Evolutionary conservation across 2,329 filamentous ascomycete species (phyloP), one percentile per base, ranked within the genome.

Genomic region (Nemania serpens): DNA sequence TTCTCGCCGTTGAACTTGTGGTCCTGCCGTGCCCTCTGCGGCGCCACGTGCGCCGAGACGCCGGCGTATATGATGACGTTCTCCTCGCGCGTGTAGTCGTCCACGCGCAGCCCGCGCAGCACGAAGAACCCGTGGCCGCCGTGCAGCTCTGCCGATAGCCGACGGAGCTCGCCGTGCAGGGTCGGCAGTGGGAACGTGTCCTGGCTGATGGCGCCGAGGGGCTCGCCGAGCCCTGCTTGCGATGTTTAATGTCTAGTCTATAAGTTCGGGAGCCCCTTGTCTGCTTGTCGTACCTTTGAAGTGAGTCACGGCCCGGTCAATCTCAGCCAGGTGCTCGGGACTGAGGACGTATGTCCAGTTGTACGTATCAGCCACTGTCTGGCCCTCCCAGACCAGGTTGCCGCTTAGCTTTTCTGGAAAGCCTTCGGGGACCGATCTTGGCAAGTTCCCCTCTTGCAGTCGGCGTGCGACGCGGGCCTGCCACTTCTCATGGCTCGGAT

Each of bases 11-110:
- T 66, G 58, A 74, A 76, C 18, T 75, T 75, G 51, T 75, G 75
- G 67, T 86, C 83, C 61, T 86, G 84, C 0, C 81, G 76, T 0
- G 81, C 84, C 5, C 86, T 79, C 33, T 79, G 71, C 0, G 80
- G 71, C 0, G 82, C 86, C 3, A 89, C 76, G 63, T 89, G 85
- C 0, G 83, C 77, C 0, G 85, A 82, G 1, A 89, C 71, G 0
- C 87, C 87, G 2, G 83, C 78, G 66, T 87, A 88, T 61, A 88
- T 82, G 62, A 83, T 80, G 33, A 86, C 68, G 59, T 85, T 86
- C 1, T 88, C 84, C 62, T 86, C 81, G 17, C 80, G 79, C 0
- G 76, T 78, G 68, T 87, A 80, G 3, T 76, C 75, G 10, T 81
- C 77, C 0, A 86, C 80, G 1, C 79, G 78, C 0, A 89, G 69